phyloP scores from a whole-genome alignment of 1,139 yeast genomes.

The Debaryomycetaceae sp. region DNA sequence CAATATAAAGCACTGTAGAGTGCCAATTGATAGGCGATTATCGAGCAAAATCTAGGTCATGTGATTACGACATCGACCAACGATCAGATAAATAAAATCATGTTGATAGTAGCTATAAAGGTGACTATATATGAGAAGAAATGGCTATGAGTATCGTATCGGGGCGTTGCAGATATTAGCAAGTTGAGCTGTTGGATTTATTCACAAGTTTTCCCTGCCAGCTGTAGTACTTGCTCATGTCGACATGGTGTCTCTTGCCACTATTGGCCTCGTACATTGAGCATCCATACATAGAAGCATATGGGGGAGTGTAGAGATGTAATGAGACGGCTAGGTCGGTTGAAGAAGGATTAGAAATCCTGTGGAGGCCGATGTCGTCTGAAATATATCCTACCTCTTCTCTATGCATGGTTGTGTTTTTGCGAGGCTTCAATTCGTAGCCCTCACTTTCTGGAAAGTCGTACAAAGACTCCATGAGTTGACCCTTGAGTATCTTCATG shows the following conservation, averaged over 20 bases:
- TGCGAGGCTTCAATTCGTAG: slow-evolving; percentile 21
- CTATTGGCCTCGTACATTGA: slow-evolving; percentile 52
- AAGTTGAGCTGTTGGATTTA: slow-evolving; percentile 26
- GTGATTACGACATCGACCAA: neutral
- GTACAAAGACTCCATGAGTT: slow-evolving; percentile 56
- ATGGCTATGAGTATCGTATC: neutral
- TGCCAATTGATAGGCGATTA: neutral
- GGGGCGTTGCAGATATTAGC: slow-evolving; percentile 13
- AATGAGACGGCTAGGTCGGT: slow-evolving; percentile 58
- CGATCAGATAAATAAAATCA: neutral
- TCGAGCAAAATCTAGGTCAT: neutral
- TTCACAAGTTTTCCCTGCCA: slow-evolving; percentile 53
- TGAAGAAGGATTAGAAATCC: slow-evolving; percentile 51
- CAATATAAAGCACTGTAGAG: neutral
- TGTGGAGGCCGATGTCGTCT: slow-evolving; percentile 66
- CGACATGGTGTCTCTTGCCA: slow-evolving; percentile 55
- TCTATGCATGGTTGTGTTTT: slow-evolving; percentile 32
- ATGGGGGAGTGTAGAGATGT: slow-evolving; percentile 78
- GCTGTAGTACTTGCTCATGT: slow-evolving; percentile 59
- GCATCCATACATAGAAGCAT: slow-evolving; percentile 68
- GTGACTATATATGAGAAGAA: neutral
- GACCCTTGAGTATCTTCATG: slow-evolving; percentile 63
- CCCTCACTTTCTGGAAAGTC: slow-evolving; percentile 43
- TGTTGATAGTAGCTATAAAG: neutral
- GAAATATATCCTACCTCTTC: slow-evolving; percentile 65